Evolutionary conservation across 257 asterid genomes (phyloP).

Genomic region (Solanum sejunctum): DNA sequence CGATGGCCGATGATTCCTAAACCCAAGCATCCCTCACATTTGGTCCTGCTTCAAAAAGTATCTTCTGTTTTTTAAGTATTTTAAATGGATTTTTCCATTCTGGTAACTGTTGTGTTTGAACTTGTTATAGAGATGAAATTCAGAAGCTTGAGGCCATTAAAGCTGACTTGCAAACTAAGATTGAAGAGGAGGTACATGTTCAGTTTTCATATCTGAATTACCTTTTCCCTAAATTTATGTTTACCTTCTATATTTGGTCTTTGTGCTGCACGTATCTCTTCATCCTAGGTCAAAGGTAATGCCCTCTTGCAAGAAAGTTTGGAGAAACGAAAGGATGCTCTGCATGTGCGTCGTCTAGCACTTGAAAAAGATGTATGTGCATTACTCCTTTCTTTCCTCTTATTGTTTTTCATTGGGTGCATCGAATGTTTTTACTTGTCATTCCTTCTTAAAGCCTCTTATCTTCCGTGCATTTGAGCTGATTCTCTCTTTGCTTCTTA

Average conservation of each 20-base stretch:
- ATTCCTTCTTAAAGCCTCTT: neutral
- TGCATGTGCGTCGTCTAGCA: conserved; percentile 61
- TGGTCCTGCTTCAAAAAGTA: neutral
- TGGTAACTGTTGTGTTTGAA: conserved; percentile 2
- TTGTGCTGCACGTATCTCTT: conserved; percentile 6
- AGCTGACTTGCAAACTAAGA: conserved; percentile 44
- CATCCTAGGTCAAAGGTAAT: conserved; percentile 42
- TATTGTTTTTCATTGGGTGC: neutral
- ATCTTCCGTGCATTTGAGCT: neutral
- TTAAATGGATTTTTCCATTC: neutral
- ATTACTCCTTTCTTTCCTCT: neutral
- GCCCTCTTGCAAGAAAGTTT: conserved; percentile 46
- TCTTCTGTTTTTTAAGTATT: neutral
- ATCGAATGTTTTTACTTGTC: neutral
- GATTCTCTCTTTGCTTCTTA: neutral
- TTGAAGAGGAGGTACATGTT: conserved; percentile 52
- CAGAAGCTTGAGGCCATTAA: conserved; percentile 50
- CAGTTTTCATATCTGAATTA: conserved; percentile 3
- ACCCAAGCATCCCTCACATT: neutral
- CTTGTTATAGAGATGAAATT: conserved; percentile 49
- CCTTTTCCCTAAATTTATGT: neutral
- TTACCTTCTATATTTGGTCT: neutral
- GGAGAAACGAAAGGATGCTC: conserved; percentile 50
- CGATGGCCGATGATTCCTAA: neutral
- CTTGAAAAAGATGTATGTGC: conserved; percentile 80